Conservation (phyloP, 345 rosid genomes). For the Lagerstroemia speciosa region DNA sequence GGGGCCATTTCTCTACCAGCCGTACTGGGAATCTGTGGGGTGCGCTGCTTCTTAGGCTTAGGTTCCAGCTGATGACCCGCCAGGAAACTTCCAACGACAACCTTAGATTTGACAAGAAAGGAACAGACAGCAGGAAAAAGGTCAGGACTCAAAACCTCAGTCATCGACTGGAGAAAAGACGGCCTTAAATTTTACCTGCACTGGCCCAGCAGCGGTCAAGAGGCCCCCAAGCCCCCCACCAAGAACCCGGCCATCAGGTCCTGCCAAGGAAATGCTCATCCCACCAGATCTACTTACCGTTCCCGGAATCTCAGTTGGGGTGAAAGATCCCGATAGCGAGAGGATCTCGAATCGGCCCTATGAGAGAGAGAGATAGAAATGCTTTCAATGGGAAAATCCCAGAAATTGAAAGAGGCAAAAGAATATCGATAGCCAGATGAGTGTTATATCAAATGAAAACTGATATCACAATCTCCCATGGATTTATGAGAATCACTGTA, state of each 20-base stretch:
- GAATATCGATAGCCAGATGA: too few species aligned
- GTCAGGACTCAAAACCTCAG: not conserved
- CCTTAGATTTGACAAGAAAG: slow-evolving; percentile 24
- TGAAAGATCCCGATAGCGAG: slow-evolving; percentile 80
- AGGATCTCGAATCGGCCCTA: slow-evolving; percentile 98
- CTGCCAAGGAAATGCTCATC: slow-evolving; percentile 89
- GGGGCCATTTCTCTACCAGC: too few species aligned
- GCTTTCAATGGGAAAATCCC: too few species aligned
- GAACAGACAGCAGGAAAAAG: not conserved
- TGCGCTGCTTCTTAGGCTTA: slow-evolving; percentile 57
- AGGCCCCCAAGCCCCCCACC: slow-evolving; percentile 94
- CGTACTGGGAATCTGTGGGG: not conserved
- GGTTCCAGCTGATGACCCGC: slow-evolving; percentile 61
- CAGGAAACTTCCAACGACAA: slow-evolving; percentile 67
- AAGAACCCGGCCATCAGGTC: slow-evolving; percentile 84
- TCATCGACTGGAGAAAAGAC: not conserved
- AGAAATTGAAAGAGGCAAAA: too few species aligned
- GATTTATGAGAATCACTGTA: too few species aligned
- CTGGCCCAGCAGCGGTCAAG: slow-evolving; percentile 87
- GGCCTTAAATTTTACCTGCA: slow-evolving; percentile 42
- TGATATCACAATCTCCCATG: too few species aligned
- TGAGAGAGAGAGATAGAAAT: not conserved
- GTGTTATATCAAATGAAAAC: too few species aligned
- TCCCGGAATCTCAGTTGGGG: slow-evolving; percentile 63
- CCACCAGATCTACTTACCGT: slow-evolving; percentile 88